phyloP scores from a whole-genome alignment of 495 filamentous ascomycete species.

The Tricharina praecox region DNA sequence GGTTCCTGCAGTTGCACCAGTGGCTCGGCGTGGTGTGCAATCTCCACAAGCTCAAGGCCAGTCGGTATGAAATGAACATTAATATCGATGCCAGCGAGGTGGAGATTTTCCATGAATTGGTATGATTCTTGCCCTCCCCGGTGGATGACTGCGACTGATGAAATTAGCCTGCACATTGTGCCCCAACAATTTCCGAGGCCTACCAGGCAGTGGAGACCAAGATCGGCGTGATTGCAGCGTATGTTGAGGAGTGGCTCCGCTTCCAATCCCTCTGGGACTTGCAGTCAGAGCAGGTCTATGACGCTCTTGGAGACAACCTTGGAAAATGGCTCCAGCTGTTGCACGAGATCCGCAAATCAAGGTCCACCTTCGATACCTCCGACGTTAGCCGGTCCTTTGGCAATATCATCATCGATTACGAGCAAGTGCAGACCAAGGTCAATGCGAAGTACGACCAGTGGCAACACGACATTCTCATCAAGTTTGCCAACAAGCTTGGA shows the following conservation, averaged over 20 bases:
- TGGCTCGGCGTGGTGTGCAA: slow-evolving; percentile 90
- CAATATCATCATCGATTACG: slow-evolving; percentile 86
- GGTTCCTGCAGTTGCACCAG: slow-evolving; percentile 78
- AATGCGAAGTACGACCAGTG: slow-evolving; percentile 98
- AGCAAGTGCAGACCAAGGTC: slow-evolving; percentile 94
- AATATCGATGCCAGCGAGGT: slow-evolving; percentile 44
- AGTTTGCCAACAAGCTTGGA: slow-evolving; percentile 81
- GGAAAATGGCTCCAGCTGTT: slow-evolving; percentile 84
- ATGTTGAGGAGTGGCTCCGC: slow-evolving; percentile 93
- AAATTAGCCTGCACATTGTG: slow-evolving; percentile 45
- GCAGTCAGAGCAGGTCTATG: slow-evolving; percentile 85
- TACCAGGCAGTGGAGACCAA: slow-evolving; percentile 68
- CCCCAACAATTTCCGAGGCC: slow-evolving; percentile 54
- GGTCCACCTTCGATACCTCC: slow-evolving; percentile 88
- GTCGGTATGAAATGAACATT: slow-evolving; percentile 78
- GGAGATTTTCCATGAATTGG: slow-evolving; percentile 73
- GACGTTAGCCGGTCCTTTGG: slow-evolving; percentile 82
- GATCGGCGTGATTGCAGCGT: slow-evolving; percentile 53
- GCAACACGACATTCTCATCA: slow-evolving; percentile 89
- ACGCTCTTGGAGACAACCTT: slow-evolving; percentile 75
- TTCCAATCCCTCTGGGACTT: slow-evolving; percentile 98
- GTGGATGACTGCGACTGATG: too few species aligned
- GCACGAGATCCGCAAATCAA: slow-evolving; percentile 82
- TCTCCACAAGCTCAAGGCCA: slow-evolving; percentile 79
- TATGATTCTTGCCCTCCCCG: slow-evolving; percentile 4